Base-by-base conservation (phyloP, 2,329 filamentous ascomycete genomes). In the Verticillium zaregamsianum region DNA sequence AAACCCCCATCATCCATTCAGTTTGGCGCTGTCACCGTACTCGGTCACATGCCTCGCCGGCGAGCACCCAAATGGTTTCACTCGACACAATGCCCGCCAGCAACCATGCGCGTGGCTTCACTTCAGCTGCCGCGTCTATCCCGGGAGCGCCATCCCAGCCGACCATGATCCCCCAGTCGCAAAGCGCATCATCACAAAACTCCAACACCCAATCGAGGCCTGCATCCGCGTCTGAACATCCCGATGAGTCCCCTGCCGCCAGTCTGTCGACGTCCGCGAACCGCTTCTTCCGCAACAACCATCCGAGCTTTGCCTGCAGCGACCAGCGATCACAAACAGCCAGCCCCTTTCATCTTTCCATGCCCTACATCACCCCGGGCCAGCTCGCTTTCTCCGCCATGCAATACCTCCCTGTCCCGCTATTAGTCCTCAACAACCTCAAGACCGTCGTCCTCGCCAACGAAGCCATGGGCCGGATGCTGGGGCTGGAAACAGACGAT, bases 401-500 rank as follows among this genome's bases (percentile, higher is more conserved):
- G 74, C 89, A 91, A 69, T 92, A 90, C 69, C 79, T 93, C 5
- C 91, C 90, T 0, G 85, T 91, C 56, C 90, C 90, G 0, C 72
- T 91, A 5, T 72, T 93, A 39, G 86, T 93, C 1, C 76, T 93
- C 39, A 88, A 88, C 58, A 85, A 81, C 39, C 69, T 84, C 33
- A 93, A 92, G 73, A 90, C 87, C 0, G 83, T 93, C 3, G 81
- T 90, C 1, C 74, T 93, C 49, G 90, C 89, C 35, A 93, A 93
- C 68, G 88, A 92, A 67, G 87, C 90, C 23, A 89, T 92, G 84
- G 89, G 86, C 1, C 82, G 86, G 60, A 75, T 93, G 68, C 75
- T 93, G 25, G 88, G 86, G 4, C 78, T 90, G 57, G 78, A 85
- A 31, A 65, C 70, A 3, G 77, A 79, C 17, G 71, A 73, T 32